Evolutionary conservation across 2,329 filamentous ascomycete species (phyloP).

Genomic region (Botrytis squamosa): DNA sequence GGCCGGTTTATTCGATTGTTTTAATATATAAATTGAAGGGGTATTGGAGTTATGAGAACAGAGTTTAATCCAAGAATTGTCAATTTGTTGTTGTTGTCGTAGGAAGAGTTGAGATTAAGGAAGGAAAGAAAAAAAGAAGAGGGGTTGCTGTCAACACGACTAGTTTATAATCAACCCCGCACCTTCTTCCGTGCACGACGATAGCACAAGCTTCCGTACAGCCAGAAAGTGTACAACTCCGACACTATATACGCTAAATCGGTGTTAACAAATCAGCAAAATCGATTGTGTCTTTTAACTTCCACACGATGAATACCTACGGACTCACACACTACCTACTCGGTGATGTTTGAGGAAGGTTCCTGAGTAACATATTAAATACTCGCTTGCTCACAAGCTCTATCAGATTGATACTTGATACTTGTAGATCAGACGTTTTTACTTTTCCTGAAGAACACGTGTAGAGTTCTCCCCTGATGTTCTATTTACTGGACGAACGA

Average conservation of each 20-base stretch:
- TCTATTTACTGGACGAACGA: neutral
- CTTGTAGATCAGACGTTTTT: neutral
- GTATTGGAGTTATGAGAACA: too few species aligned
- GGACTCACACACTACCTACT: neutral
- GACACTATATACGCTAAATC: neutral
- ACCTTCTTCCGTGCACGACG: neutral
- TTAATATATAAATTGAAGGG: too few species aligned
- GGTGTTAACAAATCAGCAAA: neutral
- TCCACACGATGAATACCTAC: neutral
- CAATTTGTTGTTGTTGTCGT: neutral
- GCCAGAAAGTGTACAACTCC: neutral
- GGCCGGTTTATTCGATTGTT: neutral
- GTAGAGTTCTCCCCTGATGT: neutral
- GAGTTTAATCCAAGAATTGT: too few species aligned
- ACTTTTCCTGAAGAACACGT: neutral
- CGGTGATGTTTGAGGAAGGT: neutral
- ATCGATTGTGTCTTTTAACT: neutral
- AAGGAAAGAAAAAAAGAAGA: neutral
- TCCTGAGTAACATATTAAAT: neutral
- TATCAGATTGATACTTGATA: neutral
- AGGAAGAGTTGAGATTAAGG: too few species aligned
- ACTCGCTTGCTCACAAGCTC: neutral
- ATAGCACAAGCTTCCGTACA: neutral
- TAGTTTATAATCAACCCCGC: neutral
- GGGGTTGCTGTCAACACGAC: neutral